Base-by-base conservation (phyloP, 2,329 filamentous ascomycete genomes). In the Talaromyces sp. region DNA sequence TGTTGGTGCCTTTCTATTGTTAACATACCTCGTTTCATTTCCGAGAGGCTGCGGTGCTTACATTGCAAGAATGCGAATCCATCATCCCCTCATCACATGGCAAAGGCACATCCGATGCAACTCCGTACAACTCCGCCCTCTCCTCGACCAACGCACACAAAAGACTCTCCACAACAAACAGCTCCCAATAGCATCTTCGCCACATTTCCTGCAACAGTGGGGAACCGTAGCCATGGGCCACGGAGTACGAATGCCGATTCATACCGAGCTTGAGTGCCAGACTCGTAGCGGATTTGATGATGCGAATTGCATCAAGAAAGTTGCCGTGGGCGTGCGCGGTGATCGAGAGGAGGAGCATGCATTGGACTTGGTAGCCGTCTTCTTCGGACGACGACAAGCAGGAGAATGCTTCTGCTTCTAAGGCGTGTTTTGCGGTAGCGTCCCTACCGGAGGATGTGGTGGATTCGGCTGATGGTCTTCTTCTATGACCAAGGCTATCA, bases 101-200 rank as follows among this genome's bases (percentile, higher is more conserved):
- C 1, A 96, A 77, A 5, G 82, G 83, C 7, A 90, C 88, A 65
- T 89, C 85, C 7, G 84, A 82, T 2, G 77, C 73, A 7, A 91
- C 81, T 72, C 46, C 58, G 39, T 67, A 66, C 23, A 71, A 58
- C 14, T 57, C 66, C 14, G 62, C 56, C 46, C 33, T 64, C 52
- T 68, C 64, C 12, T 67, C 64, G 8, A 66, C 18, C 64, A 93
- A 86, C 4, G 89, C 90, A 4, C 90, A 88, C 66, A 93, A 83
- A 82, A 93, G 87, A 54, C 88, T 90, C 70, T 93, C 90, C 12
- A 90, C 84, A 12, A 90, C 83, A 71, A 87, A 92, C 46, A 89
- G 69, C 67, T 84, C 90, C 92, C 92, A 96, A 90, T 91, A 96
- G 0, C 91, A 96, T 64, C 92, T 81, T 14, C 91, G 84, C 87